These are phyloP conservation scores for Tagetes erecta DNA, from an alignment of 129 eudicot species.

Conservation along the genomic window DNA sequence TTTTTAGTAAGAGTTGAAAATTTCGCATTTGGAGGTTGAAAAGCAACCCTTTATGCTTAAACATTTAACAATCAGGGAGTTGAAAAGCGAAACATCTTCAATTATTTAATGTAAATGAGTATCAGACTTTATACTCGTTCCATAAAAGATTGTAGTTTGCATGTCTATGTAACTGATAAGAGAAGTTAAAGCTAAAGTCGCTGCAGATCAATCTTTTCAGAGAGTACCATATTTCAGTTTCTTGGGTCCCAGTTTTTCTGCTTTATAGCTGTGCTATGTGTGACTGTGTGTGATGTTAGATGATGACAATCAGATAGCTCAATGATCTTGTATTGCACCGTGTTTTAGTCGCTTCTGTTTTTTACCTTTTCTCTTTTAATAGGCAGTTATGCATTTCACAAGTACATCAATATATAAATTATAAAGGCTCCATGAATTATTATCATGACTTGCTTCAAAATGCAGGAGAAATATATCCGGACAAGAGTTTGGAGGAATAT, in stretches of 20 bases:
- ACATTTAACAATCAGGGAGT: not conserved
- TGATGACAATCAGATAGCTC: not conserved
- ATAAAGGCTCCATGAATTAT: constrained; percentile 14
- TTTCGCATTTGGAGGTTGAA: not conserved
- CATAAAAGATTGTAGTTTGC: not conserved
- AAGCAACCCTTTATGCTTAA: not conserved
- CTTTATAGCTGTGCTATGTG: not conserved
- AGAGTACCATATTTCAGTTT: not conserved
- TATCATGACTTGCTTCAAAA: constrained; percentile 8
- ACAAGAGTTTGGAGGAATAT: constrained; percentile 95
- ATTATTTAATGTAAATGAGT: too few species aligned
- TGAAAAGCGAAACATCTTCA: not conserved
- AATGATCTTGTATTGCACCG: constrained; percentile 2
- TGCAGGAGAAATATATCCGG: constrained; percentile 98
- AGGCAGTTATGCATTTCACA: not conserved
- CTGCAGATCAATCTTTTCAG: constrained; percentile 4
- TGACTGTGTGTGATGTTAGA: not conserved
- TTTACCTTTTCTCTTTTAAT: not conserved
- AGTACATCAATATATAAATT: not conserved
- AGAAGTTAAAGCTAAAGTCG: not conserved
- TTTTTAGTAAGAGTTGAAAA: not conserved
- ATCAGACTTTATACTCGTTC: too few species aligned
- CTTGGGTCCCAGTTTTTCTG: not conserved
- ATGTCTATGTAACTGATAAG: not conserved
- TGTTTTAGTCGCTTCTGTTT: constrained; percentile 2